Evolutionary conservation across 129 eudicot species (phyloP).

Genomic region (Chrysanthemum makinoi): DNA sequence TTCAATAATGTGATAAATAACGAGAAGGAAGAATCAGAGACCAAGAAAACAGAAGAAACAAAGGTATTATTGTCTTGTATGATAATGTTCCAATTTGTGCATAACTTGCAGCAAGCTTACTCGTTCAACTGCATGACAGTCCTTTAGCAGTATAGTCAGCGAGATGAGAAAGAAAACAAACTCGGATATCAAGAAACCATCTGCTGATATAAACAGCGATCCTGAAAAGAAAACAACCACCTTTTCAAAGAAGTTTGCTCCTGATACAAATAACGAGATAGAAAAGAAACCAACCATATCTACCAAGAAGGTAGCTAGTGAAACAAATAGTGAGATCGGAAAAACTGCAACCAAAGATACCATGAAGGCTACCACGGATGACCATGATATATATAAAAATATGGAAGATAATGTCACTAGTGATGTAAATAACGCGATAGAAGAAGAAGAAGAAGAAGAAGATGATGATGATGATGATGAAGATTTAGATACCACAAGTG

Average conservation of each 20-base stretch:
- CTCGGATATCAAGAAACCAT: constrained; percentile 12
- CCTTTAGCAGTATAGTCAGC: constrained; percentile 28
- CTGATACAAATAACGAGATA: not conserved
- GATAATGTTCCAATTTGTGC: not conserved
- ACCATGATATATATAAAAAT: not conserved
- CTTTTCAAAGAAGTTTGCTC: not conserved
- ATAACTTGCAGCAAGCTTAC: not conserved
- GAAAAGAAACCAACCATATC: constrained; percentile 6
- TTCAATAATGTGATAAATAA: constrained; percentile 16
- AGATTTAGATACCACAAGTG: too few species aligned
- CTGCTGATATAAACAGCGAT: not conserved
- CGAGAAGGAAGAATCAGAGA: constrained; percentile 32
- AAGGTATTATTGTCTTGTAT: constrained; percentile 10
- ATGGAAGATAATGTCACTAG: not conserved
- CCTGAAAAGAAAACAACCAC: constrained; percentile 11
- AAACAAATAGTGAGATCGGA: not conserved
- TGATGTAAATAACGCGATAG: constrained; percentile 1
- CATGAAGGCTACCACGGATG: constrained; percentile 1
- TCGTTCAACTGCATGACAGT: constrained; percentile 21
- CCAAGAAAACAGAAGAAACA: constrained; percentile 27
- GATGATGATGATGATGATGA: constrained; percentile 1
- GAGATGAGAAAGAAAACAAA: constrained; percentile 35
- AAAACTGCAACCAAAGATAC: constrained; percentile 17
- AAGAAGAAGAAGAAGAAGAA: constrained; percentile 6
- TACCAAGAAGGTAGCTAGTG: constrained; percentile 12